Evolutionary conservation across 306 rosid genomes (phyloP), one percentile per base, ranked within the genome.

Genomic region (Vicia faba): DNA sequence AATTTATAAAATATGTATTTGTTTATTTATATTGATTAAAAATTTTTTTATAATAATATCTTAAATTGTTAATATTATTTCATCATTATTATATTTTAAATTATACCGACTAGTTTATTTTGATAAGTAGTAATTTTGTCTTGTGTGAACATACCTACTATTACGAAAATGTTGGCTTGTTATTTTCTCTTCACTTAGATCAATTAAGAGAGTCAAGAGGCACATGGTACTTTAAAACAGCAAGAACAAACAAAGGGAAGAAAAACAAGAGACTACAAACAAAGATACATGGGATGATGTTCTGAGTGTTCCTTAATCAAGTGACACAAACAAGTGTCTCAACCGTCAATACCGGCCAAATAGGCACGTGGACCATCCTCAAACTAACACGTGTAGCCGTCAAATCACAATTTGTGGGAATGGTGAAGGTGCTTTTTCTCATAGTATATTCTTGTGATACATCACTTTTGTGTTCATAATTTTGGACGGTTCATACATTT

Each of bases 291-390:
- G 86, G 82, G 61, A 82, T 60, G 56, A 23, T 59, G 80, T 43
- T 13, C 50, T 48, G 5, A 0, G 15, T 83, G 88, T 72, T 72
- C 73, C 86, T 71, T 7, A 13, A 10, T 31, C 55, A 18, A 74
- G 59, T 65, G 60, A 78, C 90, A 81, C 51, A 66, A 11, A 50
- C 49, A 71, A 72, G 77, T 76, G 84, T 61, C 66, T 45, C 50
- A 79, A 83, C 90, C 84, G 87, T 58, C 88, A 63, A 36, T 77
- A 80, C 86, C 80, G 83, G 86, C 86, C 78, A 45, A 4, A 7
- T 28, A 11, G 35, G 40, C 82, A 87, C 82, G 82, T 78, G 87
- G 81, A 61, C 19, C 2, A 3, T 33, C 13, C 26, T 82, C 57
- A 58, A 66, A 58, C 64, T 49, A 60, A 70, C 39, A 58, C 41